Evolutionary conservation across 805 yeast genomes (phyloP).

Genomic region (Millerozyma acaciae): DNA sequence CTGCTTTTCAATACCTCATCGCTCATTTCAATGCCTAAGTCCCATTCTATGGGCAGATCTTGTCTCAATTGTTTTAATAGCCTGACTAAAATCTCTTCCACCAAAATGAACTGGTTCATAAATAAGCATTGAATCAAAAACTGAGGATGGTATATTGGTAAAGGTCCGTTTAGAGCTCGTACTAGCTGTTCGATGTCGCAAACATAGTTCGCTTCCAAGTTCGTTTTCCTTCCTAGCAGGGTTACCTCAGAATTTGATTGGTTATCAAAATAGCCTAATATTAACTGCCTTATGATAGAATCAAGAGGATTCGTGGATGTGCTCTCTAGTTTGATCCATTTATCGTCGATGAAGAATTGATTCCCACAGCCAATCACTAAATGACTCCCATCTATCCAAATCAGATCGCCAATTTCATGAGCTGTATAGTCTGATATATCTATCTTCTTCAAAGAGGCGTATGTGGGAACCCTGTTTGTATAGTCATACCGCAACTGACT

Average conservation of each 20-base stretch:
- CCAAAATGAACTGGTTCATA: constrained; percentile 53
- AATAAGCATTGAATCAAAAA: constrained; percentile 71
- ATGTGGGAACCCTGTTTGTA: constrained; percentile 74
- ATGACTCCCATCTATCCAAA: constrained; percentile 78
- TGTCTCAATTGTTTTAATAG: constrained; percentile 51
- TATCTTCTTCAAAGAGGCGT: constrained; percentile 68
- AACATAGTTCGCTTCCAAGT: constrained; percentile 13
- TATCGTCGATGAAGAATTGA: constrained; percentile 80
- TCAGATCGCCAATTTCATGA: constrained; percentile 82
- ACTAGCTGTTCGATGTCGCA: constrained; percentile 63
- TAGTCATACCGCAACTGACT: constrained; percentile 87
- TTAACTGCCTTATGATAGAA: constrained; percentile 42
- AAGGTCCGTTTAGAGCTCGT: constrained; percentile 78
- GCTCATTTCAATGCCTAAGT: constrained; percentile 24
- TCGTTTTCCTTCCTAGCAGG: constrained; percentile 19
- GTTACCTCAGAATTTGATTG: constrained; percentile 17
- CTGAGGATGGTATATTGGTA: constrained; percentile 91
- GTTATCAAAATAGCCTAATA: constrained; percentile 24
- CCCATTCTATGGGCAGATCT: constrained; percentile 28
- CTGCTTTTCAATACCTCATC: constrained; percentile 15
- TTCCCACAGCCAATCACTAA: constrained; percentile 86
- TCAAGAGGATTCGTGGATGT: constrained; percentile 40
- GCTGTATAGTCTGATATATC: constrained; percentile 69
- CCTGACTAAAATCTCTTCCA: constrained; percentile 51
- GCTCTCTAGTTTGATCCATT: constrained; percentile 38